A percentile compares a stretch with the other conserved stretches of the same genome.
Evolutionary conservation across 805 yeast species (phyloP).

Genomic region (Blastobotrys attinorum): DNA sequence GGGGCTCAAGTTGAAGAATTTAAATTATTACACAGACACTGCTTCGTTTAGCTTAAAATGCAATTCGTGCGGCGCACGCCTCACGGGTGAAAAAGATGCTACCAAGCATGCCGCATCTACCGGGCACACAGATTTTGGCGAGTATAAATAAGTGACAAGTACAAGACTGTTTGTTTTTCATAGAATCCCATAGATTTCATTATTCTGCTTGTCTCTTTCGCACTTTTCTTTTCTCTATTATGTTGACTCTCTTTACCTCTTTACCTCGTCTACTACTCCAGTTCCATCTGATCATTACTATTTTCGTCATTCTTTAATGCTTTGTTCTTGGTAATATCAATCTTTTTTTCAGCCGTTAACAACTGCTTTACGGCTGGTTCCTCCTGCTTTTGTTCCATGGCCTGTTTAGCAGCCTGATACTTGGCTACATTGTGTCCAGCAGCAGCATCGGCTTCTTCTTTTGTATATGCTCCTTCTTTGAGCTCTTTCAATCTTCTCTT

Average conservation of each 20-base stretch:
- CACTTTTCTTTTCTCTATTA: no score
- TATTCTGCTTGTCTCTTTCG: neutral
- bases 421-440: constrained; percentile 67
- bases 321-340: no score
- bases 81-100: constrained; percentile 60
- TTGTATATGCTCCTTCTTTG: constrained; percentile 74
- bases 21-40: constrained; percentile 60
- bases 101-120: constrained; percentile 54
- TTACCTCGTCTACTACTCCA: neutral
- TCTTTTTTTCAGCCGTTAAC: constrained; percentile 6
- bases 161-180: no score
- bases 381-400: constrained; percentile 18
- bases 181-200: neutral
- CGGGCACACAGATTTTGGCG: constrained; percentile 58
- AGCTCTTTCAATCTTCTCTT: constrained; percentile 77
- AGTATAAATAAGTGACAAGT: constrained; percentile 17
- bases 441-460: constrained; percentile 86
- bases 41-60: constrained; percentile 51
- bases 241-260: neutral
- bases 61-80: constrained; percentile 41
- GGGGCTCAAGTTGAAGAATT: constrained; percentile 38
- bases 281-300: no score
- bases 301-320: no score
- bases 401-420: constrained; percentile 45
- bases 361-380: constrained; percentile 8